These are phyloP conservation scores for Sordariomycetes sp. DNA, from an alignment of 2,329 filamentous ascomycete species.

Conservation along the genomic window DNA sequence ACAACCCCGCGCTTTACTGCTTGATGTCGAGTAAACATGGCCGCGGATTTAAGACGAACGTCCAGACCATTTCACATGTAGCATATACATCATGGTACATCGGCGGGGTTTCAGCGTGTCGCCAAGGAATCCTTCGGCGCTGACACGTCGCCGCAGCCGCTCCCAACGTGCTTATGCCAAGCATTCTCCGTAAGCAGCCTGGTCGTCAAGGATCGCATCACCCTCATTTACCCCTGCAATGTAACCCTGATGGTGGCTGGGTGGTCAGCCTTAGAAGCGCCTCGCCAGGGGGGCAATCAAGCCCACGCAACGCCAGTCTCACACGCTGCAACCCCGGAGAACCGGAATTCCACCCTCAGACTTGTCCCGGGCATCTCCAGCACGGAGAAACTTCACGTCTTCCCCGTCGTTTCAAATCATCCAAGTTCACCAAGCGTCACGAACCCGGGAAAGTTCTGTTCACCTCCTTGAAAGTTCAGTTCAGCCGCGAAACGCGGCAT, in stretches of 20 bases:
- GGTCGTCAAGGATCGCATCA: neutral
- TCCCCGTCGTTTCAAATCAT: neutral
- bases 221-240: neutral
- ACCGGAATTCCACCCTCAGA: neutral
- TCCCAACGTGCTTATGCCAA: too few relatives aligned
- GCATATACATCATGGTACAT: neutral
- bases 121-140: too few relatives aligned
- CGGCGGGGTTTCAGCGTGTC: neutral
- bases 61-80: neutral
- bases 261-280: neutral
- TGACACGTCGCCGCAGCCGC: too few relatives aligned
- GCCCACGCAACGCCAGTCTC: neutral
- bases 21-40: neutral
- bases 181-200: neutral
- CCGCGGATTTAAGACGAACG: too few relatives aligned
- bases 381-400: neutral
- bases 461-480: neutral
- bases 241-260: neutral
- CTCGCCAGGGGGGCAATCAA: too few relatives aligned
- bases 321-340: neutral
- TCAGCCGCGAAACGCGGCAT: neutral
- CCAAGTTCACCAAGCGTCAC: neutral
- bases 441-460: neutral
- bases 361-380: neutral
- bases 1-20: neutral